Base-by-base conservation (phyloP, 352 stramenopile genomes). In the Pythium rishiriense region DNA sequence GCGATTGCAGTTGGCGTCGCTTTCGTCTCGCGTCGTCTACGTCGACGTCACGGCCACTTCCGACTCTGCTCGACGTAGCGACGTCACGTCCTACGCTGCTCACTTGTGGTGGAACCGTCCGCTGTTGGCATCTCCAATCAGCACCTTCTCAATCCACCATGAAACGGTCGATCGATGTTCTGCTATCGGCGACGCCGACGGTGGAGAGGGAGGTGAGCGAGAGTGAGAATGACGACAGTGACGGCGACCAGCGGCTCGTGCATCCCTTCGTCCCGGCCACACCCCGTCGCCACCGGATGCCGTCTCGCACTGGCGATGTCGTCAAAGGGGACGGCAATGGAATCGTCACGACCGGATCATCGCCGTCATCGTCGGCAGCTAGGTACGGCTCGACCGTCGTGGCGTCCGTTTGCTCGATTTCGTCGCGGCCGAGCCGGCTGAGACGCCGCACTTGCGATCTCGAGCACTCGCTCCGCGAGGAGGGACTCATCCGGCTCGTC, bases 401-500 rank as follows among this genome's bases (percentile, higher is more conserved):
- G 3, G 46, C 47, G 3, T 53, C 46, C 2, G 47, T 59, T 1
- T 69, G 61, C 29, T 21, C 52, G 17, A 35, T 68, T 29, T 62
- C 61, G 0, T 52, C 43, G 6, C 41, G 52, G 21, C 53, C 53
- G n/a, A 62, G 43, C 22, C 64, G 64, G 28, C 24, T 62, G 42
- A 58, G 65, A 7, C 58, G 58, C 6, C 50, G 66, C 25, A 65
- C 55, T 41, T 77, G 70, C 24, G 70, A 77, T 46, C 45, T 80
- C 11, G 80, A 87, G 58, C 62, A 69, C 42, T 69, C 66, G 12
- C 58, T 90, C 31, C 71, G 72, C 14, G 83, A 91, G 28, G 80
- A 91, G 41, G 81, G 75, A 1, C 68, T 95, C 25, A 66, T 93
- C 26, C 72, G 72, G 10, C 61, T 78, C 22, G 72, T 93, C 2